Percentiles rank a stretch among this genome's conserved stretches.
phyloP scores from a whole-genome alignment of 73 alveolate species.

The Paramecium sonneborni region DNA sequence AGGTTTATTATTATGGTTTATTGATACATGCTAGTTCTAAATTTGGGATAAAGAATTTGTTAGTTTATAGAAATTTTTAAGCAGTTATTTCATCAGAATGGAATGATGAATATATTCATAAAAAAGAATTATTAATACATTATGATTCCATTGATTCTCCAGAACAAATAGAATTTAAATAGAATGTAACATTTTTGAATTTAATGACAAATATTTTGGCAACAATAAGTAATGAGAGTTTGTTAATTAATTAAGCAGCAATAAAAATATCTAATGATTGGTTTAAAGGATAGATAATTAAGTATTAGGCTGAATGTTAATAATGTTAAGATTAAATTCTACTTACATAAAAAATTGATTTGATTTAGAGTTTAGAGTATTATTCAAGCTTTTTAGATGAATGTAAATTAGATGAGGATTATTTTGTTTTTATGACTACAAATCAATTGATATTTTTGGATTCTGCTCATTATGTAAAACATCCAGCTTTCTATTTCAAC shows the following conservation, averaged over 20 bases:
- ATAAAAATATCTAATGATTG: not conserved
- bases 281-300: not conserved
- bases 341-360: not conserved
- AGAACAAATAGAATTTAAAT: not conserved
- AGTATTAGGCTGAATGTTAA: not conserved
- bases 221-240: not conserved
- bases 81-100: not conserved
- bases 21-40: conserved; percentile 14
- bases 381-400: not conserved
- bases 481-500: not conserved
- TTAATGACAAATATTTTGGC: not conserved
- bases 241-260: not conserved
- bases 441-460: not conserved
- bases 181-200: not conserved
- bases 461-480: not conserved
- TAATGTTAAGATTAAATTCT: not conserved
- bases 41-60: not conserved
- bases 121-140: not conserved
- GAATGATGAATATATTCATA: not conserved
- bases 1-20: not conserved
- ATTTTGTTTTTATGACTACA: not conserved
- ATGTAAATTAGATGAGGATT: not conserved
- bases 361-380: not conserved
- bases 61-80: not conserved
- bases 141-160: conserved; percentile 5